These are phyloP conservation scores for Pythium brachiatum DNA, from an alignment of 352 stramenopile species.

Conservation along the genomic window DNA sequence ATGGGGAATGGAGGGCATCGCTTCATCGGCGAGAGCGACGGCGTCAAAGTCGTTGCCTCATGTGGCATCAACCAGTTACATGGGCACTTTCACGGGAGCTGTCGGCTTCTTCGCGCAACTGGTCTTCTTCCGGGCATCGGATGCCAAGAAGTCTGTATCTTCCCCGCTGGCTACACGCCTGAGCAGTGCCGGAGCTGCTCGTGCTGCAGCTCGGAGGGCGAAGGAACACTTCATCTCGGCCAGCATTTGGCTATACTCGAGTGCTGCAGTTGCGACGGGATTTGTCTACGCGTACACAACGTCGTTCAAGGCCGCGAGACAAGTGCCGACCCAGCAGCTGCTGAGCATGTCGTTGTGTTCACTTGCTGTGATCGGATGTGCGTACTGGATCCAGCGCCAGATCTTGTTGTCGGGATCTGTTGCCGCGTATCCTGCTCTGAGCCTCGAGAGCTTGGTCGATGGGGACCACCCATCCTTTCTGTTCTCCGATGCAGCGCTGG, in stretches of 20 bases:
- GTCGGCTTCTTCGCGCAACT: slow-evolving; percentile 47
- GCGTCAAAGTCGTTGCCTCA: background rate
- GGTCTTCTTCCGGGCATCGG: slow-evolving; percentile 41
- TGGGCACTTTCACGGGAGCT: slow-evolving; percentile 48
- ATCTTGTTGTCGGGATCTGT: slow-evolving; percentile 26
- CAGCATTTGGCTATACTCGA: slow-evolving; percentile 24
- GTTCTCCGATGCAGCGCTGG: slow-evolving; percentile 2
- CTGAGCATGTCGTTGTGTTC: slow-evolving; percentile 35
- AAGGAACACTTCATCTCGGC: slow-evolving; percentile 21
- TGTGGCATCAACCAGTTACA: slow-evolving; percentile 29
- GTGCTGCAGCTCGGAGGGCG: slow-evolving; percentile 11
- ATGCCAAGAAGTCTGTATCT: slow-evolving; percentile 2
- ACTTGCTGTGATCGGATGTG: slow-evolving; percentile 32
- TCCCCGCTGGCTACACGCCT: background rate
- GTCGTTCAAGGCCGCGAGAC: slow-evolving; percentile 26
- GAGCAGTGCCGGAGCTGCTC: slow-evolving; percentile 1
- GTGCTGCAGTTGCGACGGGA: slow-evolving; percentile 10
- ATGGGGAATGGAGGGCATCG: slow-evolving; percentile 29
- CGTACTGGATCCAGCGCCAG: slow-evolving; percentile 48
- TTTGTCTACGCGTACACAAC: slow-evolving; percentile 31
- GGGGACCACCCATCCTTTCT: background rate
- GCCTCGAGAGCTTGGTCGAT: background rate
- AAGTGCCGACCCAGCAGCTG: slow-evolving; percentile 31
- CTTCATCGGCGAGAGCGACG: background rate
- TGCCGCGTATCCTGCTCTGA: background rate